Base-by-base conservation (phyloP, 257 asterid species). In the Salvia miltiorrhiza region DNA sequence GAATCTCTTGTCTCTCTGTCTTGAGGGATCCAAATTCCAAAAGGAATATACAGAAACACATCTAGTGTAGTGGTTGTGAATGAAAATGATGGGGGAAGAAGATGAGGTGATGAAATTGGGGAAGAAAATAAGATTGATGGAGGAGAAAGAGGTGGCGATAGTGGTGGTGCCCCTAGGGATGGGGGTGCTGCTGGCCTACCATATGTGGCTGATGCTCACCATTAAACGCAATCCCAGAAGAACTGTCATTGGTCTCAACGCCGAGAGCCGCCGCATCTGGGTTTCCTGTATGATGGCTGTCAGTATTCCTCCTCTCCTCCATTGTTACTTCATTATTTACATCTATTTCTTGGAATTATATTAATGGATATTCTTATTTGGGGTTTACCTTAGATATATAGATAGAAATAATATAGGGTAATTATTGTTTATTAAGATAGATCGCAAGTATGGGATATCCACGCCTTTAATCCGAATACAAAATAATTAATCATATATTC, bases 241-340 rank as follows among this genome's bases (percentile, higher is more conserved):
- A 21, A 61, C 67, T 40, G 67, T 61, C 0, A 61, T 61, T 6
- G 67, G 67, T 20, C 67, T 61, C 52, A 61, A 61, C 1, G 67
- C 67, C 53, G 53, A 61, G 52, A 61, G 37, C 14, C 67, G 67
- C 52, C 67, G 67, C 0, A 21, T 61, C 2, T 61, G 67, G 67
- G 67, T 61, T 45, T 61, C 28, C 13, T 39, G 52, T 40, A 61
- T 61, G 67, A 61, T 61, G 67, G 7, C 53, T 61, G 67, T 61
- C 6, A 40, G 67, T 59, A 35, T 37, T 0, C 7, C 0, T 39
- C 40, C 19, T 21, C 50, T 10, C 6, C 35, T 35, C 58, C 16
- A 9, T 21, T 10, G 4, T 33, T 32, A 58, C 16, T 33, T 56
- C 35, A 30, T 30, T 30, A n/a, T n/a, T n/a, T n/a, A n/a, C 30